Base-by-base conservation (phyloP, 164 flowering plant species). In the Santalum album region DNA sequence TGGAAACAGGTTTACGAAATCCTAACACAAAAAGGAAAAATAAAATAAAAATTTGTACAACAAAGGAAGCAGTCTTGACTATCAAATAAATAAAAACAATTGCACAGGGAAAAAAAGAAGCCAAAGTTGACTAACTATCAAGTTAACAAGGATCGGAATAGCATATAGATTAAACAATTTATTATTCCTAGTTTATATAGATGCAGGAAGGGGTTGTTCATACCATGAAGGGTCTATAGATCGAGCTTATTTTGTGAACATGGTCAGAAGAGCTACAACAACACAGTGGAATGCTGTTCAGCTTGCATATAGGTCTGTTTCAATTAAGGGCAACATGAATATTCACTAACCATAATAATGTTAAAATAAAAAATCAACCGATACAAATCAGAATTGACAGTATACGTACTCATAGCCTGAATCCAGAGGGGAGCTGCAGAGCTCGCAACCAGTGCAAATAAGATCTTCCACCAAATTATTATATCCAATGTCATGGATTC, bases 191-290 rank as follows among this genome's bases (percentile, higher is more conserved):
- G 15, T 4, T 14, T 0, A 27, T 25, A 15, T 10, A 29, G 2
- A 1, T 3, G 34, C 18, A 23, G 29, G 14, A 50, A 48, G 25
- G 61, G 55, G 1, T 46, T 26, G 48, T 53, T n/a, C 75, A 52
- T 73, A 87, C 96, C 86, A 81, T 70, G 59, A 80, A 82, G 38
- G 89, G 85, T 70, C 80, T 77, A 59, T 84, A 84, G 50, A 87
- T 80, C 43, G 54, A 56, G 71, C 75, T 60, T 6, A 72, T 66
- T 45, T 25, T 64, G 66, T 87, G 91, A 38, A 69, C 64, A 47
- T 55, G 74, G 62, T 73, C 64, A 19, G 73, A 63, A 63, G 86
- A 80, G 59, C 65, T 70, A 23, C 53, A 65, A 56, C 90, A 84
- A 67, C 69, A 73, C 18, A 77, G 62, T 51, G 77, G 68, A 57